Evolutionary conservation across 495 filamentous ascomycete species (phyloP).

Genomic region (Podospora australis): DNA sequence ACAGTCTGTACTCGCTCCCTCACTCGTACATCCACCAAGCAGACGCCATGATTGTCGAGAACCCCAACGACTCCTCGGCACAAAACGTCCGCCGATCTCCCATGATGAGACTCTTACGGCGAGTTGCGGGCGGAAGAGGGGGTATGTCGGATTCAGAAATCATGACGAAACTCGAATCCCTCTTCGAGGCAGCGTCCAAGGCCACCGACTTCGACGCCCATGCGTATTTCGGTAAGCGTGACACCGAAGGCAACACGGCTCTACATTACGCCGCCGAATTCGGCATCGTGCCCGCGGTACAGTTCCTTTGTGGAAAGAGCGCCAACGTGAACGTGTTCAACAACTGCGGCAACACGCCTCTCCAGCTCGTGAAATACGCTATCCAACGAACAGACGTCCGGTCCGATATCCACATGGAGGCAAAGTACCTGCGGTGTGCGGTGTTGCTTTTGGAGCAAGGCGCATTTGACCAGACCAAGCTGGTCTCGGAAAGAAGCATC

Average conservation of each 20-base stretch:
- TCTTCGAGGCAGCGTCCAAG: constrained; percentile 17
- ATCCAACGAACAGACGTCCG: constrained; percentile 31
- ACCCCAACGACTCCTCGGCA: constrained; percentile 18
- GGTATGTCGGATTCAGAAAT: constrained; percentile 20
- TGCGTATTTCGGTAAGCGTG: constrained; percentile 20
- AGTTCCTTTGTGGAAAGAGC: constrained; percentile 19
- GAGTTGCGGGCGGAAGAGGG: constrained; percentile 15
- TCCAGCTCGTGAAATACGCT: constrained; percentile 31
- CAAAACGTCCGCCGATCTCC: constrained; percentile 22
- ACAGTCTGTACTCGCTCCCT: constrained; percentile 11
- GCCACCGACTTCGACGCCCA: constrained; percentile 13
- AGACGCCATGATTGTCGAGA: not conserved
- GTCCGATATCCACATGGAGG: constrained; percentile 32
- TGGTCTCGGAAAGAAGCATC: constrained; percentile 24
- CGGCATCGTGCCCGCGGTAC: constrained; percentile 25
- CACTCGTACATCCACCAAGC: constrained; percentile 7
- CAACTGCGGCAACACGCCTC: constrained; percentile 31
- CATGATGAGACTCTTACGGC: constrained; percentile 25
- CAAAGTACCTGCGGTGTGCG: constrained; percentile 26
- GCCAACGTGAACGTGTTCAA: constrained; percentile 28
- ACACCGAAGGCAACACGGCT: constrained; percentile 30
- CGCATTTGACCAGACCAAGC: constrained; percentile 30
- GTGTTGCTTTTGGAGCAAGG: constrained; percentile 27
- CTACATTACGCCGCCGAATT: constrained; percentile 31
- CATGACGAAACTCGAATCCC: constrained; percentile 14